phyloP scores from a whole-genome alignment of 2,329 filamentous ascomycete genomes.

The Ascochyta koolunga region DNA sequence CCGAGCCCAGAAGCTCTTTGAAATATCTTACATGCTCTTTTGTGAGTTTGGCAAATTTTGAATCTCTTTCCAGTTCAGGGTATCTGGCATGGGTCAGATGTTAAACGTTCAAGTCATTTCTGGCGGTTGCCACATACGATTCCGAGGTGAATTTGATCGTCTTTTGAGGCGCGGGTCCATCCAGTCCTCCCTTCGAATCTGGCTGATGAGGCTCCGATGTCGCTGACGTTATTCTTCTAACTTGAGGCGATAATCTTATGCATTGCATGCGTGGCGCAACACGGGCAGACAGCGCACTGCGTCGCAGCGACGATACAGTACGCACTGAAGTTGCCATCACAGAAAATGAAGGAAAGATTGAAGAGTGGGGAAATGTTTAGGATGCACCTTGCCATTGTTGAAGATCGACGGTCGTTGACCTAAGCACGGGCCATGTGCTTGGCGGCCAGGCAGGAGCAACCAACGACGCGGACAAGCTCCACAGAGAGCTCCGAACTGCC shows the following conservation, averaged over 20 bases:
- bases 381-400: slow-evolving; percentile 21
- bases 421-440: slow-evolving; percentile 41
- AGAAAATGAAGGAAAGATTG: slow-evolving; percentile 23
- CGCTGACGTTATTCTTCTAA: slow-evolving; percentile 48
- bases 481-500: slow-evolving; percentile 39
- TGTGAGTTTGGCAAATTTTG: slow-evolving; percentile 74
- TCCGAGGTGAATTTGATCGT: slow-evolving; percentile 80
- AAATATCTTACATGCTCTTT: slow-evolving; percentile 83
- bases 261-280: slow-evolving; percentile 28
- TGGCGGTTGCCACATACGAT: slow-evolving; percentile 55
- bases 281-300: slow-evolving; percentile 36
- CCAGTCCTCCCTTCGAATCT: slow-evolving; percentile 43
- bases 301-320: slow-evolving; percentile 42
- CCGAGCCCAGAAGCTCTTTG: slow-evolving; percentile 76
- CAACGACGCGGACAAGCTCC: slow-evolving; percentile 48
- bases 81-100: slow-evolving; percentile 55
- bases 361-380: slow-evolving; percentile 27
- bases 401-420: slow-evolving; percentile 34
- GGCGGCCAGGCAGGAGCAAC: slow-evolving; percentile 46
- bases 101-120: slow-evolving; percentile 4
- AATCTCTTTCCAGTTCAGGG: slow-evolving; percentile 79
- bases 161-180: slow-evolving; percentile 48
- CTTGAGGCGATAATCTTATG: slow-evolving; percentile 38
- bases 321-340: slow-evolving; percentile 45
- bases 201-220: slow-evolving; percentile 51